Evolutionary conservation across 306 rosid species (phyloP), one percentile per base, ranked within the genome.

Genomic region (Cucurbita argyrosperma): DNA sequence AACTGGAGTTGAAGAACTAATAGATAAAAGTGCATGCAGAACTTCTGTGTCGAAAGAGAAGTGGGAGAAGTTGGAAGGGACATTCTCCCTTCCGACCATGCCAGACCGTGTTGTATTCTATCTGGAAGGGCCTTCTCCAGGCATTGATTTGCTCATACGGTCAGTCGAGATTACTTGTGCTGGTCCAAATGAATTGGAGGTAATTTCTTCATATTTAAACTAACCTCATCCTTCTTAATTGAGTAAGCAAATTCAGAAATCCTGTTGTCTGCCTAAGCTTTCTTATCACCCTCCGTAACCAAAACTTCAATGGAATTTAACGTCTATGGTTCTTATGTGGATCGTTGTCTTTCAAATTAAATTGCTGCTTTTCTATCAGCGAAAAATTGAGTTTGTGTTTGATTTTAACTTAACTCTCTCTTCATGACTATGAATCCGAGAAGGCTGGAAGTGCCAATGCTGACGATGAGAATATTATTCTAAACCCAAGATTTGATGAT

Each of bases 111-210:
- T 76, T 75, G 71, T 85, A 53, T 88, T 95, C 76, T 95, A 89
- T 86, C 76, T 95, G 78, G 99, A 95, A 88, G 97, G 97, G 74
- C 96, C 99, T 77, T 84, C 93, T 78, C 82, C 90, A 66, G 96
- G 92, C 81, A 63, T 88, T 71, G 91, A 95, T 73, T 61, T 95
- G 63, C 96, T 89, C 60, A 82, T 91, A 53, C 79, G 69, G 81
- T 85, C 96, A 16, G 96, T 86, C 15, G 84, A 72, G 65, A 82
- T 95, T 65, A 77, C 80, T 35, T 81, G 87, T 83, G 82, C 84
- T 30, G 71, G 38, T 75, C 80, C 83, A 62, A 83, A 73, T 70
- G 90, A 81, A 71, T 67, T 66, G n/a, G 80, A 78, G 80, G 89
- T 88, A 86, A 80, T 77, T 55, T 26, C 4, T 30, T 30, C 35